These are phyloP conservation scores for Sequoia sempervirens DNA, from an alignment of 75 land plant genomes.

Conservation along the genomic window DNA sequence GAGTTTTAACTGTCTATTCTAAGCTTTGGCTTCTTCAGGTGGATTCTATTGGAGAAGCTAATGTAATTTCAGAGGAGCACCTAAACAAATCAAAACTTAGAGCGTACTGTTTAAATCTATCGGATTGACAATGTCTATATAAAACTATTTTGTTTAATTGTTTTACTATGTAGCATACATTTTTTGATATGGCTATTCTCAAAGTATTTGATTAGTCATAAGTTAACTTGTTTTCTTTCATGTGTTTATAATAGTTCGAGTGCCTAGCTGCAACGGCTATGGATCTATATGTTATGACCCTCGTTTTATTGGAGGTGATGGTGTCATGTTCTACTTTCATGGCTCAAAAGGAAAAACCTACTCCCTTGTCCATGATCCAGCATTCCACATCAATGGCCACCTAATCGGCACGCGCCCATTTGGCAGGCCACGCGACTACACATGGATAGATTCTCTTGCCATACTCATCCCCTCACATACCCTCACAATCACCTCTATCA, in stretches of 20 bases:
- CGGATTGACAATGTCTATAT: no score
- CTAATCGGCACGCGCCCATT: constrained; percentile 45
- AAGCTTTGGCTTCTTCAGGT: no score
- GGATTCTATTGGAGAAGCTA: no score
- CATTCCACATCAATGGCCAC: constrained; percentile 37
- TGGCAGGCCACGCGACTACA: constrained; percentile 55
- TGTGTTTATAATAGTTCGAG: constrained; percentile 14
- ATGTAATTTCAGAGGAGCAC: no score
- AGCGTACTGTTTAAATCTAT: no score
- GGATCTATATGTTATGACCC: constrained; percentile 17
- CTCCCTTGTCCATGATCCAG: constrained; percentile 21
- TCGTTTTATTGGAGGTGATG: constrained; percentile 32
- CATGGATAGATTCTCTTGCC: constrained; percentile 67
- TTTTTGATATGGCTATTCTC: background rate
- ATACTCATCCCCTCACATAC: constrained; percentile 30
- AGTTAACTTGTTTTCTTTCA: background rate
- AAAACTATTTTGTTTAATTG: no score
- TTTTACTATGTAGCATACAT: no score
- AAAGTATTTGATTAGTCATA: background rate
- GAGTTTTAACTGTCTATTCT: no score
- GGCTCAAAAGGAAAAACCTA: constrained; percentile 22
- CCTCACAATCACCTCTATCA: constrained; percentile 18
- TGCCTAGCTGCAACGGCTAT: constrained; percentile 21
- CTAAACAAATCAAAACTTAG: no score
- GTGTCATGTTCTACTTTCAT: constrained; percentile 45